These are phyloP conservation scores for Grammothele lineata DNA, from an alignment of 768 basidiomycete genomes.

Conservation along the genomic window DNA sequence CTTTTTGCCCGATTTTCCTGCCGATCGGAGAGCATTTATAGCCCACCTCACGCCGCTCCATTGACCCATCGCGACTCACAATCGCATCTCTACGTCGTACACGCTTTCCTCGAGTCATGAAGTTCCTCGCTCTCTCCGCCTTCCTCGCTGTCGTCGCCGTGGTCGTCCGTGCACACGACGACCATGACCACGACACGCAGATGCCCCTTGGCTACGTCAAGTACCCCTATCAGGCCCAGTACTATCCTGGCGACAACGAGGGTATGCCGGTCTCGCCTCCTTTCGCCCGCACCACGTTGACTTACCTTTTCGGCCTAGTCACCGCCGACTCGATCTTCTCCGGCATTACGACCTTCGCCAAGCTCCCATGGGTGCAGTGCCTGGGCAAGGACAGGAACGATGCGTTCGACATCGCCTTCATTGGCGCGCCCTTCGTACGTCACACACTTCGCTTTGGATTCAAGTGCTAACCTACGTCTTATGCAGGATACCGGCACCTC, in stretches of 20 bases:
- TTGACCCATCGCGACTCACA: neutral
- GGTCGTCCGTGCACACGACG: conserved; percentile 28
- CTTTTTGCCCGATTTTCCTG: neutral
- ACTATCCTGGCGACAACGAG: conserved; percentile 49
- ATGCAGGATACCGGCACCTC: conserved; percentile 65
- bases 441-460: neutral
- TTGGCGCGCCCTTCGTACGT: conserved; percentile 74
- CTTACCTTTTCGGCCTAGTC: conserved; percentile 32
- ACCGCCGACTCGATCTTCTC: conserved; percentile 79
- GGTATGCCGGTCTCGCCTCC: conserved; percentile 33
- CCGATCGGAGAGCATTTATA: neutral
- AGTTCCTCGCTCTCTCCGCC: conserved; percentile 11
- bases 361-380: conserved; percentile 80
- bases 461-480: neutral
- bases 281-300: neutral
- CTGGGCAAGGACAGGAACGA: conserved; percentile 55
- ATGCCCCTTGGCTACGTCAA: conserved; percentile 64
- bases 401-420: conserved; percentile 75
- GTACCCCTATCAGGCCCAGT: conserved; percentile 58
- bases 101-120: conserved; percentile 13
- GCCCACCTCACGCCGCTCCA: neutral
- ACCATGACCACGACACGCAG: conserved; percentile 45
- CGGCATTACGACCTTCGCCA: conserved; percentile 83
- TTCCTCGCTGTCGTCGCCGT: conserved; percentile 24
- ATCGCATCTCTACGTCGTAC: neutral